Evolutionary conservation across 176 grass and related monocot species (phyloP), one percentile per base, ranked within the genome.

Genomic region (Alloteropsis semialata): DNA sequence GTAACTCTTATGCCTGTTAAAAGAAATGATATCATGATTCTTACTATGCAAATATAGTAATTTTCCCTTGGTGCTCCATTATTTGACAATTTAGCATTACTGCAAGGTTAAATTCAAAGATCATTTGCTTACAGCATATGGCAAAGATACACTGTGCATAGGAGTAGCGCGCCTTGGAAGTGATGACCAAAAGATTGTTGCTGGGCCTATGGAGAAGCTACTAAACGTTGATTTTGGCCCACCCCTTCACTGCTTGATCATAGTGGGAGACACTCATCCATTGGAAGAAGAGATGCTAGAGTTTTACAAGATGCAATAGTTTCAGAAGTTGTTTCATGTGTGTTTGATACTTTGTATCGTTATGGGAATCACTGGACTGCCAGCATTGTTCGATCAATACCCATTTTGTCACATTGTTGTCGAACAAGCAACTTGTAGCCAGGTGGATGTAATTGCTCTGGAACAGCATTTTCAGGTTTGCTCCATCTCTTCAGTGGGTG

Each of bases 281-380:
- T 60, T 99, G 83, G 96, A 99, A 90, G 82, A 94, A 46, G 90
- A 96, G 87, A 93, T 99, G 96, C 57, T 99, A 80, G 84, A 93
- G 49, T 96, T 96, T 43, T 92, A 94, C 81, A 76, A 64, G 63
- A 83, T 85, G 18, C 81, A 85, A 45, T 93, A 77, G 80, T 15
- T 32, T 19, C 18, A 49, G 3, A 79, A 54, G 44, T 34, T 57
- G 0, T 36, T 72, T 43, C 12, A 65, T 82, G 77, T 77, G 64
- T 82, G 29, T 77, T 72, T 36, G 30, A 74, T 29, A 58, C 30
- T 14, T 69, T 85, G 59, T 25, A 50, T 6, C n/a, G 59, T 33
- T 1, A 73, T 14, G 30, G 9, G 29, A 61, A 37, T 39, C 13
- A 50, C 44, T 68, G 79, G 32, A 63, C 19, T 45, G 64, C 19